Base-by-base conservation (phyloP, 1,284 basidiomycete species). In the Xanthoconium separans region DNA sequence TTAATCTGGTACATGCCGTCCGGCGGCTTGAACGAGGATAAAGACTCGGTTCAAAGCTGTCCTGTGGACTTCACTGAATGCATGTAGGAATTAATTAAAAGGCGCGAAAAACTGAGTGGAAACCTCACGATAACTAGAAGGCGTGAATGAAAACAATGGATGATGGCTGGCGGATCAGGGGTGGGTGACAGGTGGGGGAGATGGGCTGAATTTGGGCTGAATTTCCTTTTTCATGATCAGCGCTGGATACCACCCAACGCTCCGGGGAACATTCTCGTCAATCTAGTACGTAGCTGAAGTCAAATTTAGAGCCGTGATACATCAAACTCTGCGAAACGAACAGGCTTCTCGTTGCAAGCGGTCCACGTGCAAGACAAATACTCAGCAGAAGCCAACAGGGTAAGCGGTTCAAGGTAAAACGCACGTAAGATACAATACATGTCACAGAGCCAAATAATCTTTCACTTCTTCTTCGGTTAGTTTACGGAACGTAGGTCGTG, bases 381-480 rank as follows among this genome's bases (percentile, higher is more conserved):
- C 56, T 70, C 44, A 66, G 63, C 40, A 50, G 9, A 54, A 52
- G 51, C 34, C 33, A 39, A 56, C 53, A 9, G 47, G 40, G 44
- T 52, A 57, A 47, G 50, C 11, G 40, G 39, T 56, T 57, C 57
- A 50, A 56, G 58, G 58, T 65, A 59, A 58, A 57, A 72, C 69
- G 65, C 63, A 71, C 69, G 62, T 59, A 60, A 65, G 42, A 62
- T 66, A 70, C 54, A 57, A 24, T 64, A 70, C 69, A 71, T 56
- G 54, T 71, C 86, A 92, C 74, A 92, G 74, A 48, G 90, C 85
- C 69, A 97, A 76, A 77, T 96, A 98, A 76, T 98, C 95, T 65
- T 87, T 84, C 54, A 98, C 92, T 77, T 98, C 95, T 72, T 94
- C 90, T 75, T 97, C 95, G 22, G 85, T 87, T 65, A 98, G 74